Evolutionary conservation across 306 rosid species (phyloP), one percentile per base, ranked within the genome.

Genomic region (Sechiopsis laciniata): DNA sequence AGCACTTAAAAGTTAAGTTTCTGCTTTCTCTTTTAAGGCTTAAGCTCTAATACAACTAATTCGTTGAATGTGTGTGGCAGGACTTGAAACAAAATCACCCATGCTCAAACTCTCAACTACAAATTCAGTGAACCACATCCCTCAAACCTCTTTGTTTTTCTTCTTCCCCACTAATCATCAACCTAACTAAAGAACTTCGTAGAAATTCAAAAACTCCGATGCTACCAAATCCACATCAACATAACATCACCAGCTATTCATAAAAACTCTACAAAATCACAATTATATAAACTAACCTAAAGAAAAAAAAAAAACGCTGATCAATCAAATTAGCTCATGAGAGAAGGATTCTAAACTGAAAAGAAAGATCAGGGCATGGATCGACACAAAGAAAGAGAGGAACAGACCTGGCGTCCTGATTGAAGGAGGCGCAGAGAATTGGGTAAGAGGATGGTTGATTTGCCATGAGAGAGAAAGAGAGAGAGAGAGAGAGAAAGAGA

Each of bases 351-450:
- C 55, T 51, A 51, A 13, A 51, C 55, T 0, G n/a, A 14, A 51
- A 51, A 45, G n/a, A 42, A 37, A 17, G 21, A 75, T 48, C 61
- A 45, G 58, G 3, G 19, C 7, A 10, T 4, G n/a, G 24, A 21
- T 3, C 5, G 5, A 75, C 17, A 55, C 26, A 37, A 10, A 77
- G 67, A 40, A 10, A 6, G 35, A 12, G 46, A 17, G 22, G 9
- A 14, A 20, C 19, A 20, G 14, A 90, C 97, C 96, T 93, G 54
- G 85, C 46, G 76, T 93, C 98, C 79, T 93, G 98, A 75, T 93
- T 93, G 85, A 93, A 93, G 74, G 98, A 93, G 72, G 97, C 94
- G 82, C 91, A 93, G 0, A 87, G 89, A 58, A 93, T 73, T 20
- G 94, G 90, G 46, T 73, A 74, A 29, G 89, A 20, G 7, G 96